Conservation (phyloP, 371 early-diverging fungal species). For the Mortierella sp. region DNA sequence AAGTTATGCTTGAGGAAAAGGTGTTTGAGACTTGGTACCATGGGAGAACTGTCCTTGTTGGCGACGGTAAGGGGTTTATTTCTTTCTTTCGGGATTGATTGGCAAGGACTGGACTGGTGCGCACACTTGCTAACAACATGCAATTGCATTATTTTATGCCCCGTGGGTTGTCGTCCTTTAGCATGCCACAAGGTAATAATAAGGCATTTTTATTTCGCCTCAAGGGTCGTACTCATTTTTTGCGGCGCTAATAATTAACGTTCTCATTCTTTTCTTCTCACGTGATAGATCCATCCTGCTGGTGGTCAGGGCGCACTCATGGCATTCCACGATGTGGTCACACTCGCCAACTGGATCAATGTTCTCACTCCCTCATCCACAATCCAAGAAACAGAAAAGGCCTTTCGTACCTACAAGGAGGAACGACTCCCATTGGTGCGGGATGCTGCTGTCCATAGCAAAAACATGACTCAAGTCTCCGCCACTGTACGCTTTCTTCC, state of each 20-base stretch:
- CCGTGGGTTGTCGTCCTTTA: neutral
- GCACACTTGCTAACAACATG: neutral
- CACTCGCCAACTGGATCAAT: constrained; percentile 2
- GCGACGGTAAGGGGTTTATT: constrained; percentile 21
- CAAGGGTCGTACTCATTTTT: neutral
- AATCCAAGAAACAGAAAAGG: neutral
- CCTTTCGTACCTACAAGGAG: neutral
- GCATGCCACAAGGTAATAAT: neutral
- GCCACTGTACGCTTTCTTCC: neutral
- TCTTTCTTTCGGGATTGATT: neutral
- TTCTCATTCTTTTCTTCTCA: neutral
- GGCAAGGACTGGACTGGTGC: neutral
- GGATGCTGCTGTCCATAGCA: neutral
- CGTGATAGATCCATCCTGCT: neutral
- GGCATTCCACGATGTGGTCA: neutral
- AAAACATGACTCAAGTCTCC: constrained; percentile 1
- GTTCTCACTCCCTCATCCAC: neutral
- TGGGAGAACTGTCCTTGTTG: constrained; percentile 34
- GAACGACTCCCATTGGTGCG: neutral
- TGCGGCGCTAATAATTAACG: neutral
- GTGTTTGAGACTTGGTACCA: constrained; percentile 32
- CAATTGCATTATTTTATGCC: neutral
- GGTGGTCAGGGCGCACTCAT: neutral
- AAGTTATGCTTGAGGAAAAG: constrained; percentile 41
- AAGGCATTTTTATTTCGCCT: neutral